Conservation (phyloP, 179 eudicot species). For the Heliamphora pulchella region DNA sequence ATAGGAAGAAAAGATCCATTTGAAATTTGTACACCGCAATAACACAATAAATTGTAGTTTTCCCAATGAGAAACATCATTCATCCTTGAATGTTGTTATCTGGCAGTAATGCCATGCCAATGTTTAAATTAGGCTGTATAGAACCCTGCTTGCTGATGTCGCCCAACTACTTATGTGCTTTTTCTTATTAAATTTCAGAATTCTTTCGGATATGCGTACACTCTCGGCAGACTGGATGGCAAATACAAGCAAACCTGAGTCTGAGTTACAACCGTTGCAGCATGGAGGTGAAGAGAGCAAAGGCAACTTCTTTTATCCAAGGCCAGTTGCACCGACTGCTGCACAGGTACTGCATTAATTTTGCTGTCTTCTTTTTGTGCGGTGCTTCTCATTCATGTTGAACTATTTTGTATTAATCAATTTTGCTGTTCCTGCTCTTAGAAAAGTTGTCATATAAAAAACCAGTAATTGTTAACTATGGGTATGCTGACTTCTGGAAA, state of each 20-base stretch:
- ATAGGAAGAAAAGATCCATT: not conserved
- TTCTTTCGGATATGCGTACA: constrained; percentile 98
- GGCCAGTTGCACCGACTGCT: constrained; percentile 97
- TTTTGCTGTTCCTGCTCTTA: not conserved
- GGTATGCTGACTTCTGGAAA: not conserved
- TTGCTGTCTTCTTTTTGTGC: not conserved
- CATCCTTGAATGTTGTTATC: not conserved
- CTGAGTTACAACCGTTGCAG: constrained; percentile 56
- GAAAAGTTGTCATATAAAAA: not conserved
- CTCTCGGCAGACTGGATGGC: constrained; percentile 99
- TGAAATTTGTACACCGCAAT: too few relatives aligned
- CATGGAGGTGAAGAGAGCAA: constrained; percentile 86
- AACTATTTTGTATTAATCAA: not conserved
- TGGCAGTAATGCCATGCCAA: not conserved
- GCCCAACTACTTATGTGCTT: constrained; percentile 13
- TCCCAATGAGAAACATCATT: not conserved
- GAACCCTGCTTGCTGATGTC: not conserved
- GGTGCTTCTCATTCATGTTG: not conserved
- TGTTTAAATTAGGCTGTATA: not conserved
- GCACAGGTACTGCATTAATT: constrained; percentile 57
- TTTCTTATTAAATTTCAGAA: constrained; percentile 43
- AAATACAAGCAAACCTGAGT: constrained; percentile 78
- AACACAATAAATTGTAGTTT: not conserved
- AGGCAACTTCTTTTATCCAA: constrained; percentile 78
- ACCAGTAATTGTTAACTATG: not conserved